phyloP scores from a whole-genome alignment of 1,284 basidiomycete genomes.

The Trametes pubescens region DNA sequence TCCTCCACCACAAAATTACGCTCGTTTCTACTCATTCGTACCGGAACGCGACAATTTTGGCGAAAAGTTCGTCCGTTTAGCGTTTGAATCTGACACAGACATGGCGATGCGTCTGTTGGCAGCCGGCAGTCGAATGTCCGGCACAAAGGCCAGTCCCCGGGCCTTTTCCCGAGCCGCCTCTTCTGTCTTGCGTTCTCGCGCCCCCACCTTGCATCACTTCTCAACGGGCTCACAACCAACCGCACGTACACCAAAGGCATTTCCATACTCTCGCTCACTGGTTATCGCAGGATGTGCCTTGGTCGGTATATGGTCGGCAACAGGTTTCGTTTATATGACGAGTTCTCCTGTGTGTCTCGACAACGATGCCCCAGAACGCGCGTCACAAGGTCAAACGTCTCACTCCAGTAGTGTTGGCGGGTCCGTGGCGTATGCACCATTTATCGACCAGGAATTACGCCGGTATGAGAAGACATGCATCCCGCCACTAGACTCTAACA shows the following conservation, averaged over 20 bases:
- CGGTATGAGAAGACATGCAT: slow-evolving; percentile 25
- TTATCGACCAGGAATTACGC: slow-evolving; percentile 16
- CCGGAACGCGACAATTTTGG: no score
- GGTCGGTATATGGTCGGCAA: slow-evolving; percentile 1
- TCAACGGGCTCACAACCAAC: neutral
- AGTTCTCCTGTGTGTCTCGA: neutral
- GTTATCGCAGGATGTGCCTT: slow-evolving; percentile 7
- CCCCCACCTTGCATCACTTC: neutral
- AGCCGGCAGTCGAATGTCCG: no score
- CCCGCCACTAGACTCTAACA: slow-evolving; percentile 27
- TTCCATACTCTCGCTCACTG: neutral
- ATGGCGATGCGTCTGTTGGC: no score
- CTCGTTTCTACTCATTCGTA: no score
- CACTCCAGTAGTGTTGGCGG: neutral
- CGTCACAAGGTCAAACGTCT: neutral
- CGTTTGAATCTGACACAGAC: no score
- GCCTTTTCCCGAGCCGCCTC: no score
- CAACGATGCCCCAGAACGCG: neutral
- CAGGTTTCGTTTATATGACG: neutral
- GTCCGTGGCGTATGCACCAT: neutral
- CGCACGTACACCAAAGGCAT: neutral
- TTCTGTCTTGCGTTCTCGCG: no score
- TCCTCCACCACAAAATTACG: no score
- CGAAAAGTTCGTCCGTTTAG: no score
- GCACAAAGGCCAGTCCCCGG: no score